Evolutionary conservation across 768 basidiomycete genomes (phyloP), one percentile per base, ranked within the genome.

Genomic region (Leccinum subtestaceum): DNA sequence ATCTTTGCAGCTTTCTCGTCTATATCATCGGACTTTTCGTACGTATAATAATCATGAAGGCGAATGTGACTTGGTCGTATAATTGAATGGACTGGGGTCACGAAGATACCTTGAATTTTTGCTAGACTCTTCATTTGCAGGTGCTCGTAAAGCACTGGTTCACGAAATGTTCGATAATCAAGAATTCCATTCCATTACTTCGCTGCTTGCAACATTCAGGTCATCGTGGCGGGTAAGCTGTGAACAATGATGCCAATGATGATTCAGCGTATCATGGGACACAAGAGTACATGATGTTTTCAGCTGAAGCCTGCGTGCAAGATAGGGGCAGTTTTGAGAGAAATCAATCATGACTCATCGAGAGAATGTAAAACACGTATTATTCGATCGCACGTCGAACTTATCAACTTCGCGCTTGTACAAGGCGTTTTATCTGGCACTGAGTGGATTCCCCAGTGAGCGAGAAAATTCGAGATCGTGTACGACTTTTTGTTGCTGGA

Each of bases 11-110:
- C 27, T 46, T 34, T 61, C 46, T 52, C 61, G 58, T 63, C 50
- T 64, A 61, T 54, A 51, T 67, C 61, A 60, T 11, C 47, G 34
- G 53, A 68, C 67, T 52, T 59, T 64, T 7, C 50, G 64, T 69
- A 58, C 64, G 69, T 63, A 60, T 52, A 49, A 36, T 64, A 62
- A 62, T 60, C 27, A 58, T 29, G 43, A 36, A 48, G 23, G n/a
- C 36, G 31, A 21, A 45, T 40, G 38, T 54, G 27, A 57, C 25
- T 29, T 23, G 27, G 46, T 9, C 15, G 56, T 46, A 45, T 32
- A 38, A 48, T 31, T 27, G 57, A 21, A 25, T 40, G 43, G n/a
- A 19, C 43, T 45, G 19, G 50, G 23, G 36, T 21, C 5, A 25
- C 38, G 19, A 23, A 17, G 47, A 23, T 8, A 32, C 4, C 6